Conservation (phyloP, 257 asterid species). For the Salvia miltiorrhiza region DNA sequence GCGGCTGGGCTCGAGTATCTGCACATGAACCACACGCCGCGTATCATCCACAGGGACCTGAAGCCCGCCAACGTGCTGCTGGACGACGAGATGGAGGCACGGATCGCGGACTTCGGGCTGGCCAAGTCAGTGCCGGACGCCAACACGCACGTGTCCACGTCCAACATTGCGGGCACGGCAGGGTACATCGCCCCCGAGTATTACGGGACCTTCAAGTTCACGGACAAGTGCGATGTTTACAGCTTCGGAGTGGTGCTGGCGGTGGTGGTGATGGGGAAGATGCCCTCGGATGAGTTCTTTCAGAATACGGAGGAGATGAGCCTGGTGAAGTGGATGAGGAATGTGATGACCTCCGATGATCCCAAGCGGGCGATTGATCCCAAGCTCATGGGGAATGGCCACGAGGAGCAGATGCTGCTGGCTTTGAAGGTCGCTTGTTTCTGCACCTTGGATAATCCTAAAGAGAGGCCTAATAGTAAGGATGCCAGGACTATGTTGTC, state of each 20-base stretch:
- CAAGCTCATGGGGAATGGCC: constrained; percentile 52
- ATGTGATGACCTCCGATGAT: constrained; percentile 71
- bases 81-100: constrained; percentile 90
- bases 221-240: constrained; percentile 76
- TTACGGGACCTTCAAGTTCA: constrained; percentile 65
- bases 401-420: constrained; percentile 82
- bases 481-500: constrained; percentile 69
- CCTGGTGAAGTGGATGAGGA: constrained; percentile 84
- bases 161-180: constrained; percentile 80
- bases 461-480: constrained; percentile 82
- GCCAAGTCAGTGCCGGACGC: constrained; percentile 75
- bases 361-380: constrained; percentile 68
- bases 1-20: constrained; percentile 84
- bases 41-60: constrained; percentile 59
- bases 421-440: constrained; percentile 86
- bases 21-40: constrained; percentile 55
- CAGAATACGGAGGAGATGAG: constrained; percentile 66
- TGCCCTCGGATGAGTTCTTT: constrained; percentile 77
- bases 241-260: constrained; percentile 77
- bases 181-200: constrained; percentile 93
- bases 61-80: constrained; percentile 81
- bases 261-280: constrained; percentile 57
- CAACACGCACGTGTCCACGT: constrained; percentile 55
- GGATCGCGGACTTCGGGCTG: constrained; percentile 83
- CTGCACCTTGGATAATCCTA: constrained; percentile 74